Conservation (phyloP, 116 monocot genomes). For the Phalaenopsis hybrid region DNA sequence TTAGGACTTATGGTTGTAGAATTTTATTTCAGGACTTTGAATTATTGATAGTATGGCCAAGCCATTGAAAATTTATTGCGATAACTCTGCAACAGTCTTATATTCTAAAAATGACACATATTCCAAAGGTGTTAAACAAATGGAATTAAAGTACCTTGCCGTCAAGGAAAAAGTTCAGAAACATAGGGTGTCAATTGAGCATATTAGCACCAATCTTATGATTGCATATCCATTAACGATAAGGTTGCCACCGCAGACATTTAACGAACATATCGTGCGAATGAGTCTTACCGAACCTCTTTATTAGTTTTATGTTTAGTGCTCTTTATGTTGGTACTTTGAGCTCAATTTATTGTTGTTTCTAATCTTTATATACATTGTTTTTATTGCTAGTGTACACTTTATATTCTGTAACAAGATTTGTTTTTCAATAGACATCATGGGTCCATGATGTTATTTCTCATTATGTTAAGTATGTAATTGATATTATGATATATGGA, state of each 20-base stretch:
- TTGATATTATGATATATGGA: too few relatives aligned
- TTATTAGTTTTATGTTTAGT: too few relatives aligned
- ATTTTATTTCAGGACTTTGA: conserved; percentile 10
- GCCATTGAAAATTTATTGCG: conserved; percentile 11
- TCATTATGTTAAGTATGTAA: too few relatives aligned
- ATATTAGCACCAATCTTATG: conserved; percentile 12
- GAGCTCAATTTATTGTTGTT: too few relatives aligned
- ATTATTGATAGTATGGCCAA: conserved; percentile 7
- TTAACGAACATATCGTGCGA: background rate
- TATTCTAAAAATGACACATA: conserved; percentile 5
- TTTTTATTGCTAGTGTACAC: too few relatives aligned
- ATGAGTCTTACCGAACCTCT: too few relatives aligned
- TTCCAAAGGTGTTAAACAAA: conserved; percentile 9
- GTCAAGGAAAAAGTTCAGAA: conserved; percentile 12
- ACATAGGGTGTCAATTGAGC: conserved; percentile 2
- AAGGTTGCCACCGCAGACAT: conserved; percentile 4
- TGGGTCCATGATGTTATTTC: too few relatives aligned
- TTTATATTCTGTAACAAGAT: too few relatives aligned
- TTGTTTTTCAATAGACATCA: too few relatives aligned
- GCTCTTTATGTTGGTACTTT: too few relatives aligned
- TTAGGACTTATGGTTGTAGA: background rate
- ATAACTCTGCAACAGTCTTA: conserved; percentile 6
- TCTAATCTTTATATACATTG: too few relatives aligned
- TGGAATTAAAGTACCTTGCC: background rate
- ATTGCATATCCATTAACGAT: conserved; percentile 3